phyloP scores from a whole-genome alignment of 352 stramenopile species.

The Pythium grandisporangium region DNA sequence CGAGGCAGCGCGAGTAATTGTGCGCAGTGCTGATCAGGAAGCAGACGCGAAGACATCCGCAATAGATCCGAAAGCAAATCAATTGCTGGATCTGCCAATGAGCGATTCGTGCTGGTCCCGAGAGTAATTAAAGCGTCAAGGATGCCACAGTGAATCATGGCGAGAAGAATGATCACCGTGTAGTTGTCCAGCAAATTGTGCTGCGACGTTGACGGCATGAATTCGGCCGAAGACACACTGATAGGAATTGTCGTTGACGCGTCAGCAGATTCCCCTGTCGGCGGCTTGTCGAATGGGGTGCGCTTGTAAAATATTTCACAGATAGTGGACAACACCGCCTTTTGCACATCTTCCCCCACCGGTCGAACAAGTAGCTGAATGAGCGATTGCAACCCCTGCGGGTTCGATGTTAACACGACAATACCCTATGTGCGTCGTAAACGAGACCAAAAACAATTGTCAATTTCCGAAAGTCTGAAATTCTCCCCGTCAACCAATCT shows the following conservation, averaged over 20 bases:
- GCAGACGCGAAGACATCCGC: conserved; percentile 70
- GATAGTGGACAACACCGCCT: conserved; percentile 80
- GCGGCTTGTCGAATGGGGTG: conserved; percentile 63
- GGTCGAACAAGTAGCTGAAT: conserved; percentile 83
- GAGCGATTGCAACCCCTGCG: conserved; percentile 77
- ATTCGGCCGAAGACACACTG: conserved; percentile 56
- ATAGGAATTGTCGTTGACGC: conserved; percentile 46
- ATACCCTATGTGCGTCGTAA: no score
- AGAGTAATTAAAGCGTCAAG: conserved; percentile 79
- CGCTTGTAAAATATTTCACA: conserved; percentile 88
- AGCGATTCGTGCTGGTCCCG: conserved; percentile 57
- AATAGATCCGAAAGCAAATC: conserved; percentile 77
- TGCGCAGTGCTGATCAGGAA: conserved; percentile 80
- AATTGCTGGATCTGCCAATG: conserved; percentile 76
- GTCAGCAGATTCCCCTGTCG: conserved; percentile 17
- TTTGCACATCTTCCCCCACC: conserved; percentile 84
- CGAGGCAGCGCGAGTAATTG: conserved; percentile 67
- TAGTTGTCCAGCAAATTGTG: conserved; percentile 87
- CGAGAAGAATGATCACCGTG: conserved; percentile 76
- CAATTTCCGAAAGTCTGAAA: not conserved
- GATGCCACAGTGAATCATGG: conserved; percentile 82
- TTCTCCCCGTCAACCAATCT: no score
- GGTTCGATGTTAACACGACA: conserved; percentile 80
- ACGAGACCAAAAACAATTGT: no score
- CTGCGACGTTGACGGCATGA: conserved; percentile 43